Percentiles rank a stretch among this genome's conserved stretches.
Evolutionary conservation across 2,329 filamentous ascomycete species (phyloP).

Genomic region (Diaporthe ilicicola): DNA sequence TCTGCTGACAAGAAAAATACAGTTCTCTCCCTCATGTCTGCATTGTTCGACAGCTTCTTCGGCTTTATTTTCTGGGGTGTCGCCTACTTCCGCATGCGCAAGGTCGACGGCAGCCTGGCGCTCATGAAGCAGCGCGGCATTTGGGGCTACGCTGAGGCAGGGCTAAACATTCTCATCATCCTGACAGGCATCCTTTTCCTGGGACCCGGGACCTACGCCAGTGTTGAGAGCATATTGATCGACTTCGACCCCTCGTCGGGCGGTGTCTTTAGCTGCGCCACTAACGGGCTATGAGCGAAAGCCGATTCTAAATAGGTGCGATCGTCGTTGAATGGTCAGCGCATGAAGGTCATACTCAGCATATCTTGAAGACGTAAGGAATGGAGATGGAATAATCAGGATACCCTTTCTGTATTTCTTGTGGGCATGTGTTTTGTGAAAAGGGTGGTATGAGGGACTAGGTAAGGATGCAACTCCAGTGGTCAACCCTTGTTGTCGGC

Average conservation of each 20-base stretch:
- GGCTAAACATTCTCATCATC: constrained; percentile 78
- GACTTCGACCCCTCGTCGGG: constrained; percentile 70
- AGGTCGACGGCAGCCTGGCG: constrained; percentile 65
- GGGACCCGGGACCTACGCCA: constrained; percentile 81
- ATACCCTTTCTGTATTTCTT: not conserved
- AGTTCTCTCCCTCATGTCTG: constrained; percentile 80
- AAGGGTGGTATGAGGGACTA: not conserved
- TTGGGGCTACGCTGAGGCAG: constrained; percentile 60
- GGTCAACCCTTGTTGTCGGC: no score
- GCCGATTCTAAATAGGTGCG: no score
- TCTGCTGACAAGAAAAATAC: constrained; percentile 20
- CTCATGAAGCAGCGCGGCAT: constrained; percentile 63
- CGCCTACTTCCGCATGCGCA: constrained; percentile 80
- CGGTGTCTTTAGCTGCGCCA: constrained; percentile 77
- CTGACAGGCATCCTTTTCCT: constrained; percentile 82
- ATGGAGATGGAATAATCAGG: not conserved
- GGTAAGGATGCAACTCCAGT: not conserved
- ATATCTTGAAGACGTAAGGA: not conserved
- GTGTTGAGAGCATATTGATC: constrained; percentile 77
- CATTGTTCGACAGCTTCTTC: constrained; percentile 91
- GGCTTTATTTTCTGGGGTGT: constrained; percentile 96
- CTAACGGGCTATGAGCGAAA: constrained; percentile 66
- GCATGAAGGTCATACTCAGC: not conserved
- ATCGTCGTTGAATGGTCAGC: not conserved
- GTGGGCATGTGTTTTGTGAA: not conserved